Evolutionary conservation across 768 basidiomycete species (phyloP).

Genomic region (Xanthoconium stramineum): DNA sequence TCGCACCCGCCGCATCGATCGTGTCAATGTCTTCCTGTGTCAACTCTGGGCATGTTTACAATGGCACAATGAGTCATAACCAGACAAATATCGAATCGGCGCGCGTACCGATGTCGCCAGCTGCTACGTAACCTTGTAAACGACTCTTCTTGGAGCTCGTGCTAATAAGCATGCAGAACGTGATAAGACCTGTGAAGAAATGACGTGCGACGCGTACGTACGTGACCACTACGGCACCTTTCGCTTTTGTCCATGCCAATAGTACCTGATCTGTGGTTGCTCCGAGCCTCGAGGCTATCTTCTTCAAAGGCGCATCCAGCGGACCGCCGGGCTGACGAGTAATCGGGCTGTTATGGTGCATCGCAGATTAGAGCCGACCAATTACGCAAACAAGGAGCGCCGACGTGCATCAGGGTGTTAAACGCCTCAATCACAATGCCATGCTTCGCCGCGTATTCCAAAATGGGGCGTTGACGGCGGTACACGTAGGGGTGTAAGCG

Average conservation of each 20-base stretch:
- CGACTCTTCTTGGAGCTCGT: slow-evolving; percentile 65
- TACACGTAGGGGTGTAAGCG: slow-evolving; percentile 71
- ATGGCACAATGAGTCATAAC: too few species aligned
- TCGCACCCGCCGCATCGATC: slow-evolving; percentile 56
- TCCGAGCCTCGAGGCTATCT: slow-evolving; percentile 49
- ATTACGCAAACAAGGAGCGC: background rate
- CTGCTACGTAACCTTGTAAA: slow-evolving; percentile 63
- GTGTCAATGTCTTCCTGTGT: slow-evolving; percentile 48
- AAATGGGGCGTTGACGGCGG: slow-evolving; percentile 45
- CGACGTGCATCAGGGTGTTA: slow-evolving; percentile 56
- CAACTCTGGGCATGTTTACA: slow-evolving; percentile 37
- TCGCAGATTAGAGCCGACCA: background rate
- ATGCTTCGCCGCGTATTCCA: slow-evolving; percentile 56
- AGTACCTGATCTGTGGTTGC: slow-evolving; percentile 65
- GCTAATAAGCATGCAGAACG: slow-evolving; percentile 28
- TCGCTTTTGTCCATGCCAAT: slow-evolving; percentile 69
- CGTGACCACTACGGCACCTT: slow-evolving; percentile 68
- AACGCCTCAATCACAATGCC: slow-evolving; percentile 72
- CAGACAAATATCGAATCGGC: background rate
- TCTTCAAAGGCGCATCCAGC: slow-evolving; percentile 54
- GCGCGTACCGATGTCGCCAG: slow-evolving; percentile 56
- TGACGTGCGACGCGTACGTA: slow-evolving; percentile 24
- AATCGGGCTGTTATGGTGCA: slow-evolving; percentile 46
- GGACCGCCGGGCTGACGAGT: slow-evolving; percentile 63
- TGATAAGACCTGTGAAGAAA: background rate